Base-by-base conservation (phyloP, 2,329 filamentous ascomycete genomes). In the Pyricularia sp. region DNA sequence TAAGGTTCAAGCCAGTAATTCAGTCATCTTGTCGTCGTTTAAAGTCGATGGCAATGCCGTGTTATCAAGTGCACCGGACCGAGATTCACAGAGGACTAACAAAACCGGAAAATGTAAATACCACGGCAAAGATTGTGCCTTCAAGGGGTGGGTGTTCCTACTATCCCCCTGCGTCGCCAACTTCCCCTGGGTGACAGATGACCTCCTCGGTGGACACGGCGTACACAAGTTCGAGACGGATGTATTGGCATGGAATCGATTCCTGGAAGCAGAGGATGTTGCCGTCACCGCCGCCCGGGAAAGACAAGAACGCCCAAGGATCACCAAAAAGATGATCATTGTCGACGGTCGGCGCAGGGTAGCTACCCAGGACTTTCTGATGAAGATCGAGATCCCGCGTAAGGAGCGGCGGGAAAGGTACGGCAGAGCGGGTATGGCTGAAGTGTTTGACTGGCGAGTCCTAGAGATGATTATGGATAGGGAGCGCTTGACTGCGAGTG, bases 181-280 rank as follows among this genome's bases (percentile, higher is more conserved):
- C 2, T 76, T 77, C 11, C 76, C 76, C 0, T 76, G 76, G 71
- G 73, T 82, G 6, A 77, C 77, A 0, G 77, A 80, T 0, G 73
- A 77, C 26, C 73, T 85, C 0, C 74, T 85, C 1, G 70, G 71
- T 1, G 73, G 73, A 0, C 85, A 86, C 61, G 83, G 83, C 0
- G 74, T 85, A 55, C 42, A 71, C 2, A 68, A 74, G 0, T 75
- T 79, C 20, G 71, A 78, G 1, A 73, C 74, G 0, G 76, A 83
- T 4, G 75, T 80, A 0, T 71, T 75, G 14, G 71, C 72, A 3
- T 85, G 82, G 79, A 65, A 50, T 25, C 59, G 6, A 7, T 28
- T 4, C 0, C 12, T 65, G 25, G 23, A 26, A 64, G 55, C 64
- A 10, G 58, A 68, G 28, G 10, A 55, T 10, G 64, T 4, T 23